These are phyloP conservation scores for Eucalyptus cladocalyx DNA, from an alignment of 345 rosid genomes.

Conservation along the genomic window DNA sequence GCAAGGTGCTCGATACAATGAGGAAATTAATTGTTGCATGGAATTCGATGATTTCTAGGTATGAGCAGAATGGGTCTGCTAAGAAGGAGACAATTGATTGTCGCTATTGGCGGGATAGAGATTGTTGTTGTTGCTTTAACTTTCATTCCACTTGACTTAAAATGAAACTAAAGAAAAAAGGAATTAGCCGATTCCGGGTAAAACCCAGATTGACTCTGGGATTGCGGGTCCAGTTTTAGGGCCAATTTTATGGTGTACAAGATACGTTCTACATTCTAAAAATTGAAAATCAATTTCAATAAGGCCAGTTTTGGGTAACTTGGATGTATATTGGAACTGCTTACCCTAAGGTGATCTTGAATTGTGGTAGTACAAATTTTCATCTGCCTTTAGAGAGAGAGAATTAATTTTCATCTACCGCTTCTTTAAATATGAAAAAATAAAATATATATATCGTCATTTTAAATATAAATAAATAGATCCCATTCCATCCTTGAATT, in stretches of 20 bases:
- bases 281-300: not conserved
- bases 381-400: not conserved
- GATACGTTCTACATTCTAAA: not conserved
- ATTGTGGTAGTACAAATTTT: not conserved
- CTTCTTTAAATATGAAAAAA: not conserved
- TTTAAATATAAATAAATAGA: not conserved
- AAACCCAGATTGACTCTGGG: not conserved
- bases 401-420: not conserved
- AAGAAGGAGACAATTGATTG: conserved; percentile 30
- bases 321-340: not conserved
- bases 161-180: not conserved
- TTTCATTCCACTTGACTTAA: not conserved
- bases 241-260: not conserved
- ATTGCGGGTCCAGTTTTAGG: not conserved
- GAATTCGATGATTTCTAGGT: conserved; percentile 73
- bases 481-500: not conserved
- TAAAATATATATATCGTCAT: not conserved
- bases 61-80: conserved; percentile 62
- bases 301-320: not conserved
- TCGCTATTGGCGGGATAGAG: not conserved
- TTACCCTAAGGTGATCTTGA: not conserved
- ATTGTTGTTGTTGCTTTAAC: not conserved
- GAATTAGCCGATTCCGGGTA: not conserved
- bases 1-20: conserved; percentile 56
- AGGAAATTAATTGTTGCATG: conserved; percentile 57